A percentile compares a stretch with the other conserved stretches of the same genome.
Evolutionary conservation across 106 monocot genomes (phyloP).

Genomic region (Amphibolis antarctica): DNA sequence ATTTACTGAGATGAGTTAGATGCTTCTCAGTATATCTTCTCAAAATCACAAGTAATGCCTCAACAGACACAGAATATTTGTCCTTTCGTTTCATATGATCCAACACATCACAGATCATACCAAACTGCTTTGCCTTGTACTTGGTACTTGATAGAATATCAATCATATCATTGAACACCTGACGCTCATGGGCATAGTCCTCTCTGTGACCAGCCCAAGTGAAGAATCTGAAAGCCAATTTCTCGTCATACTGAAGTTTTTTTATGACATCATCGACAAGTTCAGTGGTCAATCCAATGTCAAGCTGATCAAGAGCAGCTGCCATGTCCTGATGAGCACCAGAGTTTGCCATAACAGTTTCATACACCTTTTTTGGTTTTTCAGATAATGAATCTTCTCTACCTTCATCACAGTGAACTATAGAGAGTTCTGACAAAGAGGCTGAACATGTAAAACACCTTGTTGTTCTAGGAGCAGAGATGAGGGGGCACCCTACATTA

Average conservation of each 20-base stretch:
- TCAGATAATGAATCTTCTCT: not conserved
- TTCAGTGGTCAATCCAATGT: slow-evolving; percentile 29
- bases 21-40: slow-evolving; percentile 55
- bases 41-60: slow-evolving; percentile 33
- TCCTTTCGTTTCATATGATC: slow-evolving; percentile 68
- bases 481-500: too few species aligned
- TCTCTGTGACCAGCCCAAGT: slow-evolving; percentile 66
- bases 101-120: slow-evolving; percentile 64
- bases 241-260: slow-evolving; percentile 70
- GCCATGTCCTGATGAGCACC: slow-evolving; percentile 31
- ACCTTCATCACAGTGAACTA: not conserved
- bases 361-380: slow-evolving; percentile 35
- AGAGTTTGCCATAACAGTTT: slow-evolving; percentile 30
- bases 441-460: not conserved
- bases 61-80: slow-evolving; percentile 38
- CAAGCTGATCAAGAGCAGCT: slow-evolving; percentile 37
- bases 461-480: too few species aligned
- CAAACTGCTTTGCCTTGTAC: slow-evolving; percentile 71
- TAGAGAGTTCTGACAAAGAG: not conserved
- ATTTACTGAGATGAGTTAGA: slow-evolving; percentile 59
- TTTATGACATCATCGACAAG: slow-evolving; percentile 49
- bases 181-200: slow-evolving; percentile 41
- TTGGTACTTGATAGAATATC: slow-evolving; percentile 75
- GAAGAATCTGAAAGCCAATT: slow-evolving; percentile 84
- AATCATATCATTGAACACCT: slow-evolving; percentile 66